These are phyloP conservation scores for Sisymbrium irio DNA, from an alignment of 345 rosid genomes.

Conservation along the genomic window DNA sequence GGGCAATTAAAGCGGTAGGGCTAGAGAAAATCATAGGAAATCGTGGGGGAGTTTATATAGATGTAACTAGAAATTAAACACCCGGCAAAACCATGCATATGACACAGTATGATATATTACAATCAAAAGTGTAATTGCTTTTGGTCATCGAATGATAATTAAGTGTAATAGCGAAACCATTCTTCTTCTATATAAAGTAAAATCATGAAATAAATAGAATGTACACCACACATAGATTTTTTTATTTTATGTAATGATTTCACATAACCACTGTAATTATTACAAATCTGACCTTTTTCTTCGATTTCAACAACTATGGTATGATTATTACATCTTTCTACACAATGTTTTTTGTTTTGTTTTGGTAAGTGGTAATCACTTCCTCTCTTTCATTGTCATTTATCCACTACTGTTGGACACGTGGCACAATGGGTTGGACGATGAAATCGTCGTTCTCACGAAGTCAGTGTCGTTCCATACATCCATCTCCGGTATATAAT, in stretches of 20 bases:
- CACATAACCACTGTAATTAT: conserved; percentile 39
- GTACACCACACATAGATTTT: neutral
- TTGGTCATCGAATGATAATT: neutral
- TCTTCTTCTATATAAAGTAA: conserved; percentile 28
- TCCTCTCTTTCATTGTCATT: conserved; percentile 4
- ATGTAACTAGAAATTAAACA: neutral
- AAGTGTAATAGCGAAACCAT: neutral
- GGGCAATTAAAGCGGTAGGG: conserved; percentile 5
- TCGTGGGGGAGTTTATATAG: neutral
- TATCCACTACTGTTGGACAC: conserved; percentile 39
- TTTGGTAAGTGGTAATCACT: conserved; percentile 1
- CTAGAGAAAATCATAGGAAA: neutral
- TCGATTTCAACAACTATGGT: conserved; percentile 20
- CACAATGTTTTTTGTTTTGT: neutral
- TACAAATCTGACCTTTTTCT: conserved; percentile 29
- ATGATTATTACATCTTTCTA: conserved; percentile 24
- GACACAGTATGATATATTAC: neutral
- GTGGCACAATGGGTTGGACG: conserved; percentile 38
- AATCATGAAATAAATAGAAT: conserved; percentile 19
- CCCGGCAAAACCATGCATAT: neutral
- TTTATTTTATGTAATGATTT: conserved; percentile 21
- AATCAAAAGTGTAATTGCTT: neutral
- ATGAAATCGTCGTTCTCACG: conserved; percentile 33
- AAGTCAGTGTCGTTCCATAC: conserved; percentile 33
- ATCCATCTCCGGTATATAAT: conserved; percentile 29